These are phyloP conservation scores for Pichia sp. DNA, from an alignment of 1,139 yeast genomes.

Conservation along the genomic window DNA sequence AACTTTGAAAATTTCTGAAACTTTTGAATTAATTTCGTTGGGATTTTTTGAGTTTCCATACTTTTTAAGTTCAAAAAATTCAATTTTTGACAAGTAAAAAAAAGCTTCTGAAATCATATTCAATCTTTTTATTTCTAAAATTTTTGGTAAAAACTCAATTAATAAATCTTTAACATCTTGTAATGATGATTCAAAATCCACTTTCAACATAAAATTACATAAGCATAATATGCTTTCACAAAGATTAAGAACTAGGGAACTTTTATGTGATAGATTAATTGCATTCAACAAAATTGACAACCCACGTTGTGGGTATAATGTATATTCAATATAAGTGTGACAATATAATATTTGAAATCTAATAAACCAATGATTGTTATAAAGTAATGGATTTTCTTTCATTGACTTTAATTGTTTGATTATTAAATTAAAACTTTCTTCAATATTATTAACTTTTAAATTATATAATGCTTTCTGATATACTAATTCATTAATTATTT, in stretches of 20 bases:
- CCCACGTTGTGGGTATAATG: slow-evolving; percentile 35
- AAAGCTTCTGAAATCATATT: slow-evolving; percentile 36
- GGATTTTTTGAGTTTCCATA: slow-evolving; percentile 3
- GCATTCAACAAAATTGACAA: slow-evolving; percentile 42
- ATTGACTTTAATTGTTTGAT: slow-evolving; percentile 27
- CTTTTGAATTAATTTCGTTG: slow-evolving; percentile 4
- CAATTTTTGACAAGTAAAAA: slow-evolving; percentile 33
- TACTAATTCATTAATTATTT: slow-evolving; percentile 22
- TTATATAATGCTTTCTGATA: slow-evolving; percentile 4
- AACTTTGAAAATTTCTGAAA: slow-evolving; percentile 30
- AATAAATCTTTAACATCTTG: slow-evolving; percentile 37
- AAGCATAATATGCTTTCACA: slow-evolving; percentile 39
- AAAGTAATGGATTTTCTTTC: slow-evolving; percentile 25
- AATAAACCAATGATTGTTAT: slow-evolving; percentile 37
- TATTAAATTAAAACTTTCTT: slow-evolving; percentile 34
- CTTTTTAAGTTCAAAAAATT: slow-evolving; percentile 5
- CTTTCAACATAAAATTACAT: slow-evolving; percentile 34
- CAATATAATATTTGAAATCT: slow-evolving; percentile 42
- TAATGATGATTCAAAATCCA: slow-evolving; percentile 25
- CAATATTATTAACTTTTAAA: slow-evolving; percentile 1
- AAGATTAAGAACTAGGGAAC: slow-evolving; percentile 37
- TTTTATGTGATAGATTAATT: slow-evolving; percentile 35
- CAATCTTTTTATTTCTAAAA: slow-evolving; percentile 33
- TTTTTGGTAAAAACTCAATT: slow-evolving; percentile 35
- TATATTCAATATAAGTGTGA: slow-evolving; percentile 34